Percentiles rank a stretch among this genome's conserved stretches.
phyloP scores from a whole-genome alignment of 148 eudicot genomes.

The Vaccinium vitisidaea region DNA sequence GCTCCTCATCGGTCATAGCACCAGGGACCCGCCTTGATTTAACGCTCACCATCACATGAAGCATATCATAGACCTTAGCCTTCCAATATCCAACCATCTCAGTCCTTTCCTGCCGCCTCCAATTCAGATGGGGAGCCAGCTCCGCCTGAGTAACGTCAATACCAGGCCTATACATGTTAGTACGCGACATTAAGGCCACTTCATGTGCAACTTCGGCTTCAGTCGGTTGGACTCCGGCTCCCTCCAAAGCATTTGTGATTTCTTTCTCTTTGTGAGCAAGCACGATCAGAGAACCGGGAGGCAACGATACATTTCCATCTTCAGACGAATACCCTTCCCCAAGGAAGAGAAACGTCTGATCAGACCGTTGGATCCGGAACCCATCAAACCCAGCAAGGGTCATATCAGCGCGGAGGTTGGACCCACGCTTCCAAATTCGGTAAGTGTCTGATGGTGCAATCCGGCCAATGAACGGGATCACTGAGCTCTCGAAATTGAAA shows the following conservation, averaged over 20 bases:
- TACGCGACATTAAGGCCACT: constrained; percentile 81
- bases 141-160: constrained; percentile 96
- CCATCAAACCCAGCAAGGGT: constrained; percentile 98
- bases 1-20: constrained; percentile 96
- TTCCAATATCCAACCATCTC: constrained; percentile 92
- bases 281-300: constrained; percentile 81
- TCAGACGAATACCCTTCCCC: constrained; percentile 81
- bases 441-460: constrained; percentile 96
- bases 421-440: constrained; percentile 93
- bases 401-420: constrained; percentile 94
- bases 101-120: constrained; percentile 91
- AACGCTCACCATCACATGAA: constrained; percentile 88
- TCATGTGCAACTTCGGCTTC: constrained; percentile 93
- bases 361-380: constrained; percentile 87
- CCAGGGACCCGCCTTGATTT: constrained; percentile 94
- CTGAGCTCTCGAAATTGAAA: constrained; percentile 93
- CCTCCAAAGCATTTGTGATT: constrained; percentile 88
- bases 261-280: constrained; percentile 84
- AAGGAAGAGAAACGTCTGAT: constrained; percentile 89
- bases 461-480: constrained; percentile 84
- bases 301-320: constrained; percentile 56
- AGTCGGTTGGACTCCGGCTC: constrained; percentile 85
- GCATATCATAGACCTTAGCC: constrained; percentile 93
- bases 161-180: constrained; percentile 95
- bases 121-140: constrained; percentile 76